phyloP scores from a whole-genome alignment of 257 asterid species.

The Rubia yunnanensis region DNA sequence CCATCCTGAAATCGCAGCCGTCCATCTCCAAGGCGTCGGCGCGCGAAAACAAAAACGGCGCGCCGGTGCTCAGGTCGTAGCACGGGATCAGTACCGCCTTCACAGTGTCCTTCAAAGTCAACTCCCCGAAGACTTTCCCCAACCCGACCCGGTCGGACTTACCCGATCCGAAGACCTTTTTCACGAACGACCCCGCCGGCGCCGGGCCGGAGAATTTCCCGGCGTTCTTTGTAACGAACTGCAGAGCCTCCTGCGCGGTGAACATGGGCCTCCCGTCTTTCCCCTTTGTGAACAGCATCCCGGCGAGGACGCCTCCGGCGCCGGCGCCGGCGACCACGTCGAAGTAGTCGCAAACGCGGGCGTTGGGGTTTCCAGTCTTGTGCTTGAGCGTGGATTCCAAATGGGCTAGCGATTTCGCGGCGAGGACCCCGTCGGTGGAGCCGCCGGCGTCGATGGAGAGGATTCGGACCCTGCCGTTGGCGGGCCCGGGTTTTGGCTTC shows the following conservation, averaged over 20 bases:
- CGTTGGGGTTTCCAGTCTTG: slow-evolving; percentile 43
- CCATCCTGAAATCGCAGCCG: slow-evolving; percentile 60
- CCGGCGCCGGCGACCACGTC: slow-evolving; percentile 80
- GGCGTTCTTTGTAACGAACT: slow-evolving; percentile 29
- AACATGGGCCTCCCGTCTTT: slow-evolving; percentile 40
- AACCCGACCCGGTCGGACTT: slow-evolving; percentile 19
- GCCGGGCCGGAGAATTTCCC: slow-evolving; percentile 13
- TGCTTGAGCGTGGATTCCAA: slow-evolving; percentile 40
- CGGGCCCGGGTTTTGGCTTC: not conserved
- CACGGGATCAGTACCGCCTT: slow-evolving; percentile 76
- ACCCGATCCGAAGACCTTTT: slow-evolving; percentile 17
- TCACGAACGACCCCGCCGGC: slow-evolving; percentile 12
- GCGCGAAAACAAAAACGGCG: slow-evolving; percentile 60
- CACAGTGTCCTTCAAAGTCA: slow-evolving; percentile 50
- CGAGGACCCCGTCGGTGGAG: slow-evolving; percentile 48
- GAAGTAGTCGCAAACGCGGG: slow-evolving; percentile 56
- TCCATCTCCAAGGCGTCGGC: slow-evolving; percentile 80
- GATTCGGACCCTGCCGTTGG: slow-evolving; percentile 47
- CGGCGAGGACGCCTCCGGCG: slow-evolving; percentile 60
- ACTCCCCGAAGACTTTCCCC: slow-evolving; percentile 35
- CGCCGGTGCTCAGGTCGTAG: slow-evolving; percentile 67
- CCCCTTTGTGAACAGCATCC: slow-evolving; percentile 47
- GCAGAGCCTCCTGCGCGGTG: slow-evolving; percentile 44
- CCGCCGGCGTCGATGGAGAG: slow-evolving; percentile 71
- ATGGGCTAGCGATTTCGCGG: slow-evolving; percentile 50